Evolutionary conservation across 352 stramenopile species (phyloP).

Genomic region (Globisporangium apiculatum): DNA sequence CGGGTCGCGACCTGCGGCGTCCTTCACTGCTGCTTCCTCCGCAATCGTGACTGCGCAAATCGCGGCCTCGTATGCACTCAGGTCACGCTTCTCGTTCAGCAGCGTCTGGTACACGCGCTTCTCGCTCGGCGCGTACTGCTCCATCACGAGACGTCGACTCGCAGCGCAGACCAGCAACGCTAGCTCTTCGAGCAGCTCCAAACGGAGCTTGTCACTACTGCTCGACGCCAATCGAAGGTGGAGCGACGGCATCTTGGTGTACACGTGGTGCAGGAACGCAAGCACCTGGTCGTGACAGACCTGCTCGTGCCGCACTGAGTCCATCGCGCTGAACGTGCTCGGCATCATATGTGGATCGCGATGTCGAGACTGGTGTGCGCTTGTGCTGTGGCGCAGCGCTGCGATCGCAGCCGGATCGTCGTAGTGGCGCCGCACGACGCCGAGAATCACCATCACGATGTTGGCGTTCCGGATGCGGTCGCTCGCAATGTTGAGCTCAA

Average conservation of each 20-base stretch:
- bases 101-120: slow-evolving; percentile 30
- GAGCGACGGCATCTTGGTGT: slow-evolving; percentile 38
- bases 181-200: slow-evolving; percentile 54
- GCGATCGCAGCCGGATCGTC: slow-evolving; percentile 33
- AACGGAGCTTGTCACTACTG: slow-evolving; percentile 37
- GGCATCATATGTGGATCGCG: background rate
- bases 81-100: slow-evolving; percentile 29
- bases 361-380: background rate
- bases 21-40: slow-evolving; percentile 30
- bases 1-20: slow-evolving; percentile 34
- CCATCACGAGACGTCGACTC: slow-evolving; percentile 30
- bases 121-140: slow-evolving; percentile 29
- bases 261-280: slow-evolving; percentile 49
- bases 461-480: slow-evolving; percentile 45
- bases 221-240: slow-evolving; percentile 18
- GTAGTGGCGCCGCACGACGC: slow-evolving; percentile 47
- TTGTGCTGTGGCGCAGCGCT: slow-evolving; percentile 5
- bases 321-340: slow-evolving; percentile 3
- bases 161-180: slow-evolving; percentile 36
- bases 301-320: background rate
- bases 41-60: slow-evolving; percentile 28
- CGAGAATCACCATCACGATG: slow-evolving; percentile 47
- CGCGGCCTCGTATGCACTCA: slow-evolving; percentile 31
- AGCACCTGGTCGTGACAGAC: slow-evolving; percentile 41
- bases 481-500: slow-evolving; percentile 52